Evolutionary conservation across 768 basidiomycete genomes (phyloP).

Genomic region (Russula brevipes): DNA sequence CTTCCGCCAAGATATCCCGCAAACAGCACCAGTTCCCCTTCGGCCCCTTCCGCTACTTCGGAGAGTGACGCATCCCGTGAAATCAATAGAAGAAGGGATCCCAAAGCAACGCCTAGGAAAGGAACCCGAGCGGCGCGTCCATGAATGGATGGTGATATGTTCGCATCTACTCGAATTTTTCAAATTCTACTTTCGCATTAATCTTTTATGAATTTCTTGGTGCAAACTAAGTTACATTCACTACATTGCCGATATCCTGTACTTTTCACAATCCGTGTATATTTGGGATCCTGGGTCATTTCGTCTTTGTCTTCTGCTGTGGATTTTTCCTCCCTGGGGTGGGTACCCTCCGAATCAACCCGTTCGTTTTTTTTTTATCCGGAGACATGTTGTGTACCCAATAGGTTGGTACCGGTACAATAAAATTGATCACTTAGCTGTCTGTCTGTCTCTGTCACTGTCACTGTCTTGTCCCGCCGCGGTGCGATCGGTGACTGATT

Average conservation of each 20-base stretch:
- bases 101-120: slow-evolving; percentile 11
- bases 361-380: background rate
- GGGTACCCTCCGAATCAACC: background rate
- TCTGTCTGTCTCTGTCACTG: background rate
- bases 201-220: background rate
- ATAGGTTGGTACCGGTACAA: background rate
- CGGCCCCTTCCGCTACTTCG: background rate
- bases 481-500: background rate
- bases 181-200: background rate
- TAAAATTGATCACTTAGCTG: background rate
- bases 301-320: background rate
- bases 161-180: background rate
- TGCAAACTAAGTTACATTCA: background rate
- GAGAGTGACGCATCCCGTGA: background rate
- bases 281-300: background rate
- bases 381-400: background rate
- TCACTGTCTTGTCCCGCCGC: background rate
- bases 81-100: background rate
- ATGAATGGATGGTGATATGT: background rate
- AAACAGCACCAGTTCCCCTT: background rate
- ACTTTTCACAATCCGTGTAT: slow-evolving; percentile 1
- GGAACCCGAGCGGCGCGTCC: slow-evolving; percentile 1
- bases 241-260: slow-evolving; percentile 1
- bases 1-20: slow-evolving; percentile 48
- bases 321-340: background rate